A percentile compares a stretch with the other conserved stretches of the same genome.
Evolutionary conservation across 768 basidiomycete species (phyloP).

Genomic region (Boletus insuetus): DNA sequence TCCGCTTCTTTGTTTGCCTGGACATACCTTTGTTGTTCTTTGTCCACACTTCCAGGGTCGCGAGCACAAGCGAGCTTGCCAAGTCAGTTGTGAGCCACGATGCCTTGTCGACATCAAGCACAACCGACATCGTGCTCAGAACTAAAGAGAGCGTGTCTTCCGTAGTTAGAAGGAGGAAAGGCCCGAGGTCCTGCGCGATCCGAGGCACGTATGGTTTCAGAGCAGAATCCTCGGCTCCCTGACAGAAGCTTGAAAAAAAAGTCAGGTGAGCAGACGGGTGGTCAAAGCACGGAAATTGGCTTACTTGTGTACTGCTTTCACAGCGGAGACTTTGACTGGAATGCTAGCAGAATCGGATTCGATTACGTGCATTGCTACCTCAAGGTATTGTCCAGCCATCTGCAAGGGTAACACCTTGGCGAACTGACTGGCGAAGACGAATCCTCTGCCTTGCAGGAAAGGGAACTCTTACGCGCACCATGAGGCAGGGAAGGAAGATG

Average conservation of each 20-base stretch:
- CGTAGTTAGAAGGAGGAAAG: conserved; percentile 74
- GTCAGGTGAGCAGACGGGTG: no score
- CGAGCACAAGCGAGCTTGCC: conserved; percentile 60
- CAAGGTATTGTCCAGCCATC: conserved; percentile 81
- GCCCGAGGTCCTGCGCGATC: conserved; percentile 78
- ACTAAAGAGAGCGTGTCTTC: conserved; percentile 90
- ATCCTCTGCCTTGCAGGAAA: conserved; percentile 92
- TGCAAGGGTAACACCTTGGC: conserved; percentile 67
- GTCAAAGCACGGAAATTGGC: conserved; percentile 20
- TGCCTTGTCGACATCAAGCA: conserved; percentile 70
- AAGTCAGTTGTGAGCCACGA: conserved; percentile 71
- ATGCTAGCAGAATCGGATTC: conserved; percentile 68
- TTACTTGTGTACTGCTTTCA: conserved; percentile 91
- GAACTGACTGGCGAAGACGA: conserved; percentile 92
- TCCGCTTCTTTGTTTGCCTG: background rate
- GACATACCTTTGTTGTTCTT: conserved; percentile 78
- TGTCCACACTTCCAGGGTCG: conserved; percentile 78
- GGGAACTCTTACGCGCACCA: conserved; percentile 57
- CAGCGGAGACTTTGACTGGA: conserved; percentile 93
- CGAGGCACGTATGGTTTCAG: conserved; percentile 64
- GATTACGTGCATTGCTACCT: conserved; percentile 82
- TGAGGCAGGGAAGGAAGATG: background rate
- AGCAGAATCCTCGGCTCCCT: conserved; percentile 54
- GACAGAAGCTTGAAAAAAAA: conserved; percentile 56
- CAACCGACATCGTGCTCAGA: conserved; percentile 79